A percentile compares a stretch with the other conserved stretches of the same genome.
Conservation (phyloP, 345 rosid genomes). For the Anacardium occidentale region DNA sequence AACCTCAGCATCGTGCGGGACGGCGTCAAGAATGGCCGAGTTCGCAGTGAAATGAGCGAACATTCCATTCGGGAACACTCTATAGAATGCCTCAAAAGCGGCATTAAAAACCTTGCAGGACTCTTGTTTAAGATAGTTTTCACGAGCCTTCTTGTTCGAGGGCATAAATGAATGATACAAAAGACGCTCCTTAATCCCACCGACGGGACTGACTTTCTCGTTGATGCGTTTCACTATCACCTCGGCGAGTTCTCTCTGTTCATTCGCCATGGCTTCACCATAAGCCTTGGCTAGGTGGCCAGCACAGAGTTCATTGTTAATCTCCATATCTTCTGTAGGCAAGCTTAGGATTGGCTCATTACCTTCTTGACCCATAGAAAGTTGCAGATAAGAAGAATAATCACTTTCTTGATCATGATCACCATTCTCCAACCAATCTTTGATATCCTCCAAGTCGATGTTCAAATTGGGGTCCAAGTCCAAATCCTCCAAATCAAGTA, state of each 20-base stretch:
- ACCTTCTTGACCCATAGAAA: not conserved
- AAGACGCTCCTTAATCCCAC: constrained; percentile 20
- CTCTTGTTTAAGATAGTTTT: constrained; percentile 23
- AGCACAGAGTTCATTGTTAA: not conserved
- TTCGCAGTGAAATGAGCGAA: constrained; percentile 29
- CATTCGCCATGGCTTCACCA: constrained; percentile 21
- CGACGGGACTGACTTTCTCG: constrained; percentile 23
- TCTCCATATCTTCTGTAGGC: constrained; percentile 16
- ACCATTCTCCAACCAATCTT: constrained; percentile 8
- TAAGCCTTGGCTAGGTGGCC: constrained; percentile 22
- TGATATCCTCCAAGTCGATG: constrained; percentile 11
- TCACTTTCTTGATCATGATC: not conserved
- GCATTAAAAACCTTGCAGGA: constrained; percentile 9
- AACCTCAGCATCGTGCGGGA: constrained; percentile 15
- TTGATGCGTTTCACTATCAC: constrained; percentile 22
- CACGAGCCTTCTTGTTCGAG: constrained; percentile 4
- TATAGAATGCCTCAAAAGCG: constrained; percentile 24
- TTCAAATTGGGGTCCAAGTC: not conserved
- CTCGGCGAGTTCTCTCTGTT: constrained; percentile 19
- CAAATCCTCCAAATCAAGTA: constrained; percentile 5
- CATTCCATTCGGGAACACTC: constrained; percentile 23
- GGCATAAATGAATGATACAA: constrained; percentile 18
- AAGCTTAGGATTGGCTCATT: not conserved
- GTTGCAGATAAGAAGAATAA: not conserved
- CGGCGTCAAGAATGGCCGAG: constrained; percentile 26